Conservation (phyloP, 2,329 filamentous ascomycete genomes). For the Metarhizium album region DNA sequence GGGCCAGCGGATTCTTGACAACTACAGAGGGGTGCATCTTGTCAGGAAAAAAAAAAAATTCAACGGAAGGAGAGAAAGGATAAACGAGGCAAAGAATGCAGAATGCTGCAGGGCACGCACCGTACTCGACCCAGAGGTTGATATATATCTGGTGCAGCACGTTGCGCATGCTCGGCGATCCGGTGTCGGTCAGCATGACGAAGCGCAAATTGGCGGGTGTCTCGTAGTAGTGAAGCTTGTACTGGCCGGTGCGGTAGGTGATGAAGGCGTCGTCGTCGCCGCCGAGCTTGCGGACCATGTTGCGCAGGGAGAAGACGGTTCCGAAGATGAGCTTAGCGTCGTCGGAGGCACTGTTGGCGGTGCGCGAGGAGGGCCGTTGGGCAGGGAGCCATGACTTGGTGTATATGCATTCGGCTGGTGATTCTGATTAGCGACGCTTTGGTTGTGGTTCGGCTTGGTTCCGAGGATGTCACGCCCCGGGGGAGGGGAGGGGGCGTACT, state of each 20-base stretch:
- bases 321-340: slow-evolving; percentile 97
- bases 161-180: slow-evolving; percentile 80
- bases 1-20: slow-evolving; percentile 59
- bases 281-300: slow-evolving; percentile 92
- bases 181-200: slow-evolving; percentile 89
- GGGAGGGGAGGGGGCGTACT: slow-evolving; percentile 45
- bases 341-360: slow-evolving; percentile 48
- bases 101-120: slow-evolving; percentile 31
- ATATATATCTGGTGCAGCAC: slow-evolving; percentile 98
- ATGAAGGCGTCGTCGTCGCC: slow-evolving; percentile 93
- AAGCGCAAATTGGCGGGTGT: slow-evolving; percentile 93
- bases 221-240: slow-evolving; percentile 99
- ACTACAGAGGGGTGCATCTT: slow-evolving; percentile 32
- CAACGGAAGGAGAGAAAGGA: not conserved
- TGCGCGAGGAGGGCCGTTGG: slow-evolving; percentile 27
- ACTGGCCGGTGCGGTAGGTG: slow-evolving; percentile 83
- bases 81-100: not conserved
- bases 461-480: no score
- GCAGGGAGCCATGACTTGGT: slow-evolving; percentile 67
- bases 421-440: not conserved
- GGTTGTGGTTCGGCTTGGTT: not conserved
- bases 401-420: slow-evolving; percentile 91
- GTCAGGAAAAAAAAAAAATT: not conserved
- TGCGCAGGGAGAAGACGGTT: slow-evolving; percentile 88
- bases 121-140: slow-evolving; percentile 94